Conservation (phyloP, 306 rosid genomes). For the Gastrolobium bilobum region DNA sequence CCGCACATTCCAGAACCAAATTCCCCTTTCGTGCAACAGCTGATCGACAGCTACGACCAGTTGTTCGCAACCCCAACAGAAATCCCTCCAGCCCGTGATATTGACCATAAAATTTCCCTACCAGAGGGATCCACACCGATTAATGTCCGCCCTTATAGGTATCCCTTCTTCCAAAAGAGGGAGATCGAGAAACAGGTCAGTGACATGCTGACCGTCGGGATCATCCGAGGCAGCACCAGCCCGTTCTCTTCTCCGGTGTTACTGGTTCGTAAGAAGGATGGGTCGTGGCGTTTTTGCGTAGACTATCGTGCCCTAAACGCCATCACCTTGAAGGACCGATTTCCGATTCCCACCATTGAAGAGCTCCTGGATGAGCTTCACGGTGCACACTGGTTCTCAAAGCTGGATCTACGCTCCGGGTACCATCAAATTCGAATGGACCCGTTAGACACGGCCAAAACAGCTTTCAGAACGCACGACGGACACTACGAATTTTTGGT, state of each 20-base stretch:
- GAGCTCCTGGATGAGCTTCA: not conserved
- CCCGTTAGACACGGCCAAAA: not conserved
- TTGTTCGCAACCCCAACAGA: not conserved
- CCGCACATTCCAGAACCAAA: too few relatives aligned
- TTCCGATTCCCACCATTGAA: not conserved
- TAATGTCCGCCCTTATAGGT: not conserved
- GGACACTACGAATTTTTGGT: not conserved
- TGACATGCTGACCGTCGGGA: fast-evolving
- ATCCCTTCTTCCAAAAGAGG: not conserved
- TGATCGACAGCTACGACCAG: not conserved
- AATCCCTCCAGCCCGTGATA: not conserved
- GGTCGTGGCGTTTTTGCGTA: not conserved
- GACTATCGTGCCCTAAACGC: not conserved
- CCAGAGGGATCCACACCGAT: not conserved
- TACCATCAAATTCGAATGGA: not conserved
- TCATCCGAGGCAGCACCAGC: not conserved
- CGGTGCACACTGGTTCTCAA: not conserved
- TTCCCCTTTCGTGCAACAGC: too few relatives aligned
- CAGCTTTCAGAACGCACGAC: not conserved
- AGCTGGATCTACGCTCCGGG: not conserved
- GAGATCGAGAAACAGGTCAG: not conserved
- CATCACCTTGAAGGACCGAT: not conserved
- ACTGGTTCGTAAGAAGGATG: not conserved
- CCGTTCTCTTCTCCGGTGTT: not conserved
- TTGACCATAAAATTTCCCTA: not conserved